phyloP scores from a whole-genome alignment of 352 stramenopile species.

The Phytophthora hibernalis region DNA sequence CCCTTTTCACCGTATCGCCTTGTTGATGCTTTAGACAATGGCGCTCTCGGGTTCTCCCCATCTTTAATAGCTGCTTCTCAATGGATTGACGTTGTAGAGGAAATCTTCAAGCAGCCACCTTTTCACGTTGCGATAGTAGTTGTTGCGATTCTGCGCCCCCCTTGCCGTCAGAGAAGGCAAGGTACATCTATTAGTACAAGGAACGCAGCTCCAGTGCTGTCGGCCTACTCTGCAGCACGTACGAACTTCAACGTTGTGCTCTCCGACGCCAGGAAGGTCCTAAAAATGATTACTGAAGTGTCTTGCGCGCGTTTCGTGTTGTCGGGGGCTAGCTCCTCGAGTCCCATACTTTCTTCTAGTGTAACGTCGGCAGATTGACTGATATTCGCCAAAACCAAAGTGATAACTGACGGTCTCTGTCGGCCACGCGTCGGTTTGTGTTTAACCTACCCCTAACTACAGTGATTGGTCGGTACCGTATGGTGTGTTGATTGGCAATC shows the following conservation, averaged over 20 bases:
- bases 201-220: neutral
- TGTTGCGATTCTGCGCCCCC: neutral
- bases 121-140: constrained; percentile 12
- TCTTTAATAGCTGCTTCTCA: constrained; percentile 1
- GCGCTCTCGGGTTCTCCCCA: neutral
- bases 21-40: constrained; percentile 18
- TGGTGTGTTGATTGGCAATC: neutral
- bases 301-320: constrained; percentile 1
- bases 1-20: constrained; percentile 12
- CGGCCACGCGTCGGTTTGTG: neutral
- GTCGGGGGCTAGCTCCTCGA: neutral
- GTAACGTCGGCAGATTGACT: neutral
- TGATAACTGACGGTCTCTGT: neutral
- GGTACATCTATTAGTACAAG: constrained; percentile 6
- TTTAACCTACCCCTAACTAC: neutral
- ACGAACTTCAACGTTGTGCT: neutral
- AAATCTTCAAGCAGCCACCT: constrained; percentile 17
- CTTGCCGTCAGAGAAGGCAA: constrained; percentile 10
- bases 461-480: neutral
- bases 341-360: constrained; percentile 1
- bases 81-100: neutral
- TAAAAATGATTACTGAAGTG: neutral
- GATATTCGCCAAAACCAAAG: neutral
- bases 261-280: neutral
- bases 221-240: neutral